phyloP scores from a whole-genome alignment of 352 stramenopile genomes.

The Pythium phragmiticola region DNA sequence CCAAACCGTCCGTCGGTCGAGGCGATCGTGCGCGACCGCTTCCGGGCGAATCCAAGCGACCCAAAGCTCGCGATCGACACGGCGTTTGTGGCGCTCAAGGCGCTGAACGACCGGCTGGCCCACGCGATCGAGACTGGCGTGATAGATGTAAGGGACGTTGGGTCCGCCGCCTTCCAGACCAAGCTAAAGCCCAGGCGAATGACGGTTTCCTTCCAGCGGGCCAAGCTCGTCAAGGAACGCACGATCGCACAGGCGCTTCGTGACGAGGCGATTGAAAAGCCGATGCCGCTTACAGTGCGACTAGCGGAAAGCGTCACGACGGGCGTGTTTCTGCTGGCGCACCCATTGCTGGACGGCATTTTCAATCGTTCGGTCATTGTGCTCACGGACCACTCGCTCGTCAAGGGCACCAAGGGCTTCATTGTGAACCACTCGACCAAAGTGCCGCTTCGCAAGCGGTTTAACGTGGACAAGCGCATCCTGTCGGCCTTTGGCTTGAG shows the following conservation, averaged over 20 bases:
- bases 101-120: slow-evolving; percentile 59
- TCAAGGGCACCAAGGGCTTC: slow-evolving; percentile 57
- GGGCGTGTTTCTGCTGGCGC: slow-evolving; percentile 71
- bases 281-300: slow-evolving; percentile 13
- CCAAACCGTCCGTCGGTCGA: slow-evolving; percentile 29
- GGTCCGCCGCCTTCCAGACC: neutral
- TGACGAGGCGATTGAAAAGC: slow-evolving; percentile 28
- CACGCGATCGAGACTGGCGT: slow-evolving; percentile 38
- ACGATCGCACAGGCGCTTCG: slow-evolving; percentile 15
- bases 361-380: slow-evolving; percentile 78
- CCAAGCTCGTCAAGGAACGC: slow-evolving; percentile 17
- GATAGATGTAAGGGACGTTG: neutral
- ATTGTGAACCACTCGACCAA: slow-evolving; percentile 71
- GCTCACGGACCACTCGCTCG: slow-evolving; percentile 58
- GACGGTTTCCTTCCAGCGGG: neutral
- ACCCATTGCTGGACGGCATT: slow-evolving; percentile 67
- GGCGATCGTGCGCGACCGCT: slow-evolving; percentile 52
- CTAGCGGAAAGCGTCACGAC: slow-evolving; percentile 26
- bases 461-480: slow-evolving; percentile 60
- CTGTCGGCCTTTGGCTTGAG: slow-evolving; percentile 57
- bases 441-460: slow-evolving; percentile 52
- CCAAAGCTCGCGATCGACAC: slow-evolving; percentile 41
- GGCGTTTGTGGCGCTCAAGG: slow-evolving; percentile 60
- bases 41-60: slow-evolving; percentile 26
- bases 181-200: neutral